Base-by-base conservation (phyloP, 805 yeast species). In the Ogataea allantospora region DNA sequence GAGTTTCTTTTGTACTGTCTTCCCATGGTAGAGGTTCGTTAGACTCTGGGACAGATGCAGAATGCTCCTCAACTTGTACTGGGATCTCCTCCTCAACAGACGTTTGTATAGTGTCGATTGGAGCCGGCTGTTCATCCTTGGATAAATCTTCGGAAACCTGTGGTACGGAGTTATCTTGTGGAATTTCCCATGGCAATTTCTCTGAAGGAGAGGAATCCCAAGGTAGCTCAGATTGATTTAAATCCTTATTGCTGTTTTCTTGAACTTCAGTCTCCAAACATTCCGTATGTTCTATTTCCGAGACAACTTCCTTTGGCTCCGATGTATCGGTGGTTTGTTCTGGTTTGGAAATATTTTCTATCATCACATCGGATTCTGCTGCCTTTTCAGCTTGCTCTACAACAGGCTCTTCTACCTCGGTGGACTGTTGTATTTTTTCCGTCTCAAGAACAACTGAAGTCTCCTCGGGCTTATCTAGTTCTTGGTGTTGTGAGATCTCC, bases 151-250 rank as follows among this genome's bases (percentile, higher is more conserved):
- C 9, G 6, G 6, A 9, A 19, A 19, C 9, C 9, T 7, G 9
- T 19, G 23, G 23, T n/a, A 5, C n/a, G 8, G 4, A 10, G 8
- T 10, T 5, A 9, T 21, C 23, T 17, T 29, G 17, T 7, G 24
- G 33, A 14, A 16, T 15, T 25, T 36, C 40, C 40, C 40, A 36
- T 13, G 40, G 35, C 15, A 30, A 8, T 6, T 35, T 25, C 18
- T 38, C 33, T 8, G 17, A n/a, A 5, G 35, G 29, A 10, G 34
- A 12, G 8, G 26, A 7, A 7, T 37, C 41, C 41, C 41, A 37
- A 3, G 41, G 41, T 11, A 37, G 20, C 3, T 11, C 27, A 28
- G 21, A 13, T n/a, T 21, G n/a, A n/a, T n/a, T n/a, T n/a, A n/a
- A n/a, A n/a, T n/a, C n/a, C n/a, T n/a, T n/a, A n/a, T n/a, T n/a